These are phyloP conservation scores for Amyloporia xantha DNA, from an alignment of 768 basidiomycete genomes.

Conservation along the genomic window DNA sequence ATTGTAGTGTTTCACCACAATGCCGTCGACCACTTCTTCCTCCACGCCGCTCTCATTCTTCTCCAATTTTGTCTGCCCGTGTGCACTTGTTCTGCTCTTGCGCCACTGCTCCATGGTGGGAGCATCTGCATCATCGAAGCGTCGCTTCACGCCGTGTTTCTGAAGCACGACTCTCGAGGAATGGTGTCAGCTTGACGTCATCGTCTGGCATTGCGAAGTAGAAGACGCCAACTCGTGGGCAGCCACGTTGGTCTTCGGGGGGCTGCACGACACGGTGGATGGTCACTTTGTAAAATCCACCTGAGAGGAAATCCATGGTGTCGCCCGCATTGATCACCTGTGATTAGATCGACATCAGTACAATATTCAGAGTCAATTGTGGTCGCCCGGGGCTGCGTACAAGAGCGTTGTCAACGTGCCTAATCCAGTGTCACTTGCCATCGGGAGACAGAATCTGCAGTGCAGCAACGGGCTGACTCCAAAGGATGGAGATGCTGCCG, in stretches of 20 bases:
- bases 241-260: constrained; percentile 42
- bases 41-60: constrained; percentile 39
- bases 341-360: no score
- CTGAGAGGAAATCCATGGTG: no score
- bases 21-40: constrained; percentile 48
- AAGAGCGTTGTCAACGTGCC: constrained; percentile 50
- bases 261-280: constrained; percentile 60
- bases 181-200: constrained; percentile 37
- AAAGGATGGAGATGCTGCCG: constrained; percentile 40
- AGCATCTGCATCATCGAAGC: constrained; percentile 32
- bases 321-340: constrained; percentile 47
- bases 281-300: constrained; percentile 55
- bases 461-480: constrained; percentile 53
- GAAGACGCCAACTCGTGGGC: constrained; percentile 48
- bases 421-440: constrained; percentile 51
- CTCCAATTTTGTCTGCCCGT: constrained; percentile 41
- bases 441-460: constrained; percentile 49
- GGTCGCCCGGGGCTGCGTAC: constrained; percentile 31
- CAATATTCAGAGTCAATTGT: not conserved
- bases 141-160: constrained; percentile 31
- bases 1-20: constrained; percentile 52
- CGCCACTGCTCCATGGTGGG: constrained; percentile 51
- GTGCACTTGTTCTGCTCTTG: constrained; percentile 42
- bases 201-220: constrained; percentile 53
- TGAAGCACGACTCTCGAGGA: constrained; percentile 43